phyloP scores from a whole-genome alignment of 768 basidiomycete species.

The Russula olivacea region DNA sequence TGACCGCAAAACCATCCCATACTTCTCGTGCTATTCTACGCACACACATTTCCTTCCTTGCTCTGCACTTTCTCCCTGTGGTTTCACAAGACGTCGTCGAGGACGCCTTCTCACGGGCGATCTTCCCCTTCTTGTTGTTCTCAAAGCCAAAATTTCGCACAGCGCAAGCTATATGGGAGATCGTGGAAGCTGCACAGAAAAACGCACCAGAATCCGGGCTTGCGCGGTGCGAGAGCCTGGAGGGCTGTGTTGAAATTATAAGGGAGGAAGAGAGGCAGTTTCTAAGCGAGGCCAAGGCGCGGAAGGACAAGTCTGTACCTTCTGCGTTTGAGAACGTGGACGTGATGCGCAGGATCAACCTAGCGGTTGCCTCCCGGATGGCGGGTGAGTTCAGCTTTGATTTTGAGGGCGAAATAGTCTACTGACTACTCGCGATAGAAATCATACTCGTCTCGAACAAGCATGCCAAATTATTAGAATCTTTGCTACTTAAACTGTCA shows the following conservation, averaged over 20 bases:
- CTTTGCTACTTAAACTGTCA: conserved; percentile 48
- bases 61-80: conserved; percentile 37
- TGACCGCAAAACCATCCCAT: conserved; percentile 29
- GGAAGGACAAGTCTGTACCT: conserved; percentile 22
- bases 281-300: conserved; percentile 31
- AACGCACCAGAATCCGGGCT: conserved; percentile 20
- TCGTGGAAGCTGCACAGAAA: conserved; percentile 40
- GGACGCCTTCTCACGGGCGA: conserved; percentile 42
- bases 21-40: conserved; percentile 50
- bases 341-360: conserved; percentile 48
- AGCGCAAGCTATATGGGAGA: conserved; percentile 63
- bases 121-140: conserved; percentile 72
- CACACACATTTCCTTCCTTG: conserved; percentile 53
- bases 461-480: conserved; percentile 39
- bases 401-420: not conserved
- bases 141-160: conserved; percentile 68
- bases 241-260: conserved; percentile 48
- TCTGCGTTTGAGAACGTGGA: conserved; percentile 32
- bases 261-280: conserved; percentile 32
- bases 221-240: conserved; percentile 43
- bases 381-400: conserved; percentile 45
- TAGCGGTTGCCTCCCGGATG: conserved; percentile 51
- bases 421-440: conserved; percentile 36
- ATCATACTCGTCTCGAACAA: conserved; percentile 55
- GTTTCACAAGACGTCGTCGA: conserved; percentile 27